Conservation (phyloP, 768 basidiomycete genomes). For the Pleurotus cornucopiae region DNA sequence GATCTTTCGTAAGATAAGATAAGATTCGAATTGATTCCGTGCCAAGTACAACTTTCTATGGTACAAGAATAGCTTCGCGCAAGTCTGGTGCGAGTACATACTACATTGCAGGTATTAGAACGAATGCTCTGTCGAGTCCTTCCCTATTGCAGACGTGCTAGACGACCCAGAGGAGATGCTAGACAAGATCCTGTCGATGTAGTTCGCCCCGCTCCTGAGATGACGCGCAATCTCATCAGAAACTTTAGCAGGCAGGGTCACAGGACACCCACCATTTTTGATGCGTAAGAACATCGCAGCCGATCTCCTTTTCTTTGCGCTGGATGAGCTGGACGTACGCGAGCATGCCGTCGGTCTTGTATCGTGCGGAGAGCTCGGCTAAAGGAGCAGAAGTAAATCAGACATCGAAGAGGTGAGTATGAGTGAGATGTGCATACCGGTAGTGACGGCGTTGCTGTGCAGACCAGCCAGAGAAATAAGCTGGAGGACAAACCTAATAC, state of each 20-base stretch:
- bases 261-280: constrained; percentile 74
- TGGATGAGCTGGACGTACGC: constrained; percentile 90
- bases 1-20: background rate
- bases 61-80: background rate
- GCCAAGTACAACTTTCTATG: background rate
- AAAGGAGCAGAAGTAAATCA: background rate
- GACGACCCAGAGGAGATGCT: constrained; percentile 87
- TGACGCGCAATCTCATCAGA: background rate
- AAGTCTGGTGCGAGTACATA: background rate
- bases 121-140: constrained; percentile 85
- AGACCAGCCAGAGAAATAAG: constrained; percentile 88
- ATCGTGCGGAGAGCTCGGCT: constrained; percentile 79
- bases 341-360: constrained; percentile 87
- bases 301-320: constrained; percentile 82
- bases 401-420: too few species aligned
- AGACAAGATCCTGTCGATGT: constrained; percentile 81
- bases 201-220: constrained; percentile 83
- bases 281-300: constrained; percentile 87
- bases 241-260: background rate
- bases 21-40: background rate
- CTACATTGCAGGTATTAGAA: constrained; percentile 40
- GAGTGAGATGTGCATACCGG: constrained; percentile 37
- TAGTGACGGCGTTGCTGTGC: constrained; percentile 77
- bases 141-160: constrained; percentile 77
- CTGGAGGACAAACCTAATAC: constrained; percentile 77